Base-by-base conservation (phyloP, 306 rosid species). In the Medicago ruthenica region DNA sequence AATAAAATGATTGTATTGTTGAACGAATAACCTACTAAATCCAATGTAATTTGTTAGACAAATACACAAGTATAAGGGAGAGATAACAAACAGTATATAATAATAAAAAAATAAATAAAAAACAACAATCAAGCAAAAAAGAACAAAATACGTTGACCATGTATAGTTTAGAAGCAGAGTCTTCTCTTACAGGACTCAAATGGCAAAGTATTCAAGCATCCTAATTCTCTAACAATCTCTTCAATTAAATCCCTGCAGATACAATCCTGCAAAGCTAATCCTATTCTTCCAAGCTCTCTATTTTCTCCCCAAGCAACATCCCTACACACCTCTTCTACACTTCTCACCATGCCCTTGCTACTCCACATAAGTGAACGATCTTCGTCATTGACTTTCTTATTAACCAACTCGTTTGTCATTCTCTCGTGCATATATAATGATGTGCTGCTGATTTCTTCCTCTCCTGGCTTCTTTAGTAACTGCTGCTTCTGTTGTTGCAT, bases 231-330 rank as follows among this genome's bases (percentile, higher is more conserved):
- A 69, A 91, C 75, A 48, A 85, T 76, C 57, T 94, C 98, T 51
- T 88, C 88, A 61, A 91, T 82, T 85, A 94, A 86, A 78, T 88
- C 96, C 74, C 82, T 88, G 91, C 75, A 91, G 10, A 94, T 89
- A 27, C 70, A 82, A 73, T 94, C 94, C 34, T 94, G 98, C 73
- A 94, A 84, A 85, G 91, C 90, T 75, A 91, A 50, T 13, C 93
- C 91, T 76, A 94, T 91, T 88, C 89, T 90, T 73, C 94, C 96
- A 69, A 86, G 55, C 70, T 91, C 95, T 75, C 93, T 45, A 54
- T 75, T 81, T 86, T 88, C 86, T 59, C 96, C 97, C 97, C 96
- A 91, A 22, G 85, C 86, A 72, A 94, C 85, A 76, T 91, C 89
- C 67, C 82, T 77, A 1, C 89, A 86, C 79, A 88, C 93, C 77